Conservation (phyloP, 257 asterid genomes). For the Solanum piurae region DNA sequence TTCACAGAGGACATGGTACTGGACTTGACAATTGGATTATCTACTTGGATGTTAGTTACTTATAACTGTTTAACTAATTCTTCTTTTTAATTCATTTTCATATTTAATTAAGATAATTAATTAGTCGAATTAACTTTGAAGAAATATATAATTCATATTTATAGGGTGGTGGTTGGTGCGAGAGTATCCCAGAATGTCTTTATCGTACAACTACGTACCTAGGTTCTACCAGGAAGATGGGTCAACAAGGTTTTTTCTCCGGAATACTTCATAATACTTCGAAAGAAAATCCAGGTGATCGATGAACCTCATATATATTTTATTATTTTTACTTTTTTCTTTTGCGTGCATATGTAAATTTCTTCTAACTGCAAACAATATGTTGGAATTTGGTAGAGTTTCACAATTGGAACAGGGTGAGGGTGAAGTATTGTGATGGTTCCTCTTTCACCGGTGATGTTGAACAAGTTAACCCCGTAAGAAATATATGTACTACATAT, state of each 20-base stretch:
- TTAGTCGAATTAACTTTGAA: background rate
- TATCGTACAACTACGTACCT: too few relatives aligned
- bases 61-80: too few relatives aligned
- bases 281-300: too few relatives aligned
- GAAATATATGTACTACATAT: background rate
- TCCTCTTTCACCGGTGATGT: constrained; percentile 73
- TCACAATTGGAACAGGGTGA: constrained; percentile 64
- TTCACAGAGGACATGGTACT: background rate
- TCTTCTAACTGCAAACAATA: too few relatives aligned
- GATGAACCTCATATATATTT: too few relatives aligned
- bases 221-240: too few relatives aligned
- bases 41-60: background rate
- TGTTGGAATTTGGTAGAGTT: constrained; percentile 22
- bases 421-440: constrained; percentile 78
- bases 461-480: constrained; percentile 62
- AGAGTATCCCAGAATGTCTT: too few relatives aligned
- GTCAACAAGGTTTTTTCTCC: too few relatives aligned
- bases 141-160: background rate
- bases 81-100: background rate
- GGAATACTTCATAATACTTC: too few relatives aligned
- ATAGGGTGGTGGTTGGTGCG: too few relatives aligned
- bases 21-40: background rate
- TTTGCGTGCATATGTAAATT: too few relatives aligned
- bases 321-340: too few relatives aligned
- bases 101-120: background rate